Base-by-base conservation (phyloP, 257 asterid genomes). In the Buddleja alternifolia region DNA sequence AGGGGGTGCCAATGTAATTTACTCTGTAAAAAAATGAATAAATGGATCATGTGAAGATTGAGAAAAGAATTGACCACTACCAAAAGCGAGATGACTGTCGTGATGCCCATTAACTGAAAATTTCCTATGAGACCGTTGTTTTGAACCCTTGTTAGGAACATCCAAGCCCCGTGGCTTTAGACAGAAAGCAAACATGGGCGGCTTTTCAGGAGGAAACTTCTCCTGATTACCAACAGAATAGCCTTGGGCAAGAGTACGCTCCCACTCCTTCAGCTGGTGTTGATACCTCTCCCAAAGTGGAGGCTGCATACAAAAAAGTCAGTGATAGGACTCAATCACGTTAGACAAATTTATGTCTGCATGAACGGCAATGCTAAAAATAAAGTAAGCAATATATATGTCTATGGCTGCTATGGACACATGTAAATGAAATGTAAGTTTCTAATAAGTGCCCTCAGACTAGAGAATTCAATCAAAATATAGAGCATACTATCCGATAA, bases 171-270 rank as follows among this genome's bases (percentile, higher is more conserved):
- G 85, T 15, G 96, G 96, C 63, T 81, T 84, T 66, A 84, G 73
- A 75, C 96, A 90, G 77, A 90, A 90, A 58, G 96, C 93, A 69
- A 77, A 82, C 93, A 87, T 82, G n/a, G 83, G 76, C 48, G 96
- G 96, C 73, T 82, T 87, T 71, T 87, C 94, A 51, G 70, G 75
- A 11, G 68, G 37, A 14, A 25, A 70, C 79, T 79, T 85, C 71
- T 72, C 84, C 67, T 82, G 84, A 78, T 75, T 64, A 60, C 77
- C 82, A 58, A 66, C 57, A 40, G 82, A 67, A 47, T 56, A 69
- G 56, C 76, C 64, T 71, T 81, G 81, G 54, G 83, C 77, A 75
- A 77, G 74, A 53, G 77, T 66, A 41, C 72, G 81, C 78, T 87
- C 96, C 96, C 96, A 87, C 67, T 81, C 88, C 64, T 81, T 84